Evolutionary conservation across 2,329 filamentous ascomycete species (phyloP).

Genomic region (Pseudocercospora crystallina): DNA sequence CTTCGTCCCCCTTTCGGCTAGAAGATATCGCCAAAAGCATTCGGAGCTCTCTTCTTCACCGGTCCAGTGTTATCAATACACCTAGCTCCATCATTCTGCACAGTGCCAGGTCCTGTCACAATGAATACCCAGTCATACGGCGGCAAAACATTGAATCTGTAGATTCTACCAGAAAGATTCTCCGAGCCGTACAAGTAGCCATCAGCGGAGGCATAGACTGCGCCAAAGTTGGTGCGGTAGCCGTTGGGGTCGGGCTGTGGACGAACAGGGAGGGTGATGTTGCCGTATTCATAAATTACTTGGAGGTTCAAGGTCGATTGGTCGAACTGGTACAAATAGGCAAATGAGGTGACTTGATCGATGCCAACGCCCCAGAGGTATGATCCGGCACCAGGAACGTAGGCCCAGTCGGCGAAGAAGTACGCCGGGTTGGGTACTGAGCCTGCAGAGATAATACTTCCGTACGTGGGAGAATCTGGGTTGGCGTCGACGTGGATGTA

Average conservation of each 20-base stretch:
- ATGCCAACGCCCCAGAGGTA: conserved; percentile 9
- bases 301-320: background rate
- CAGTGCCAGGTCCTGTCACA: background rate
- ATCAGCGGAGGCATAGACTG: conserved; percentile 2
- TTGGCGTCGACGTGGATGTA: conserved; percentile 5
- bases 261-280: background rate
- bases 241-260: background rate
- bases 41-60: background rate
- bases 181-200: conserved; percentile 6
- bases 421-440: background rate
- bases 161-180: conserved; percentile 2
- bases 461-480: conserved; percentile 1
- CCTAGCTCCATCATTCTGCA: conserved; percentile 11
- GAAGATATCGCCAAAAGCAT: too few relatives aligned
- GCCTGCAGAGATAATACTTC: conserved; percentile 2
- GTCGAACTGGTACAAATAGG: conserved; percentile 4
- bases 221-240: conserved; percentile 6
- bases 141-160: conserved; percentile 1
- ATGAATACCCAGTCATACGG: background rate
- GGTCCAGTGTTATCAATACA: conserved; percentile 9
- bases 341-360: background rate
- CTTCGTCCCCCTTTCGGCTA: too few relatives aligned
- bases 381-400: conserved; percentile 4
- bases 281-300: background rate
- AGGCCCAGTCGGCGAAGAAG: conserved; percentile 13